Conservation (phyloP, 2,329 filamentous ascomycete genomes). For the Tolypocladium ophioglossoides region DNA sequence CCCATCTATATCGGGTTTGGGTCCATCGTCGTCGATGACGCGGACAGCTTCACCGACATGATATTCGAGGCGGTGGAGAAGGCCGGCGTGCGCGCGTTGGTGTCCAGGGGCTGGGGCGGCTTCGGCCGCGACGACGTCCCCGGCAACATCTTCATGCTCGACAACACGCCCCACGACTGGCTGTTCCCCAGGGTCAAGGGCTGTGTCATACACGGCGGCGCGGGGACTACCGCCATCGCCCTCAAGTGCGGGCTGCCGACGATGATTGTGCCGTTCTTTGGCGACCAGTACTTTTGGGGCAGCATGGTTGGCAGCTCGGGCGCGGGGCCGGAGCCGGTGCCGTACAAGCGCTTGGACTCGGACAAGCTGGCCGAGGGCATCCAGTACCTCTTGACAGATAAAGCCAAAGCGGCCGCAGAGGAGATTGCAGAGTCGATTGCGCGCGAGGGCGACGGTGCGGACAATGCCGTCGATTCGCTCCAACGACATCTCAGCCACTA, state of each 20-base stretch:
- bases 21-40: constrained; percentile 64
- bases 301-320: constrained; percentile 52
- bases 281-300: constrained; percentile 73
- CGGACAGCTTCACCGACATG: constrained; percentile 56
- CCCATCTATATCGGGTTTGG: constrained; percentile 71
- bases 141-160: constrained; percentile 60
- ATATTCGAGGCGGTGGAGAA: constrained; percentile 58
- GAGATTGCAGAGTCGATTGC: constrained; percentile 52
- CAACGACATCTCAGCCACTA: constrained; percentile 47
- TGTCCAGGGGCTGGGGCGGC: constrained; percentile 69
- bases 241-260: constrained; percentile 62
- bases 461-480: constrained; percentile 58
- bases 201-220: constrained; percentile 67
- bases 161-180: constrained; percentile 69
- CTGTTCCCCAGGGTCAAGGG: constrained; percentile 57
- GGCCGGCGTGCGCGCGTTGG: constrained; percentile 58
- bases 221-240: constrained; percentile 65
- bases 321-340: constrained; percentile 56
- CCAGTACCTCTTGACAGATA: constrained; percentile 51
- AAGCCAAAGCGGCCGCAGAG: constrained; percentile 46
- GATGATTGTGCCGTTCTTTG: constrained; percentile 72
- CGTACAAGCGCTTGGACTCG: constrained; percentile 54
- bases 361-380: constrained; percentile 63
- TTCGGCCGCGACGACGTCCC: constrained; percentile 48
- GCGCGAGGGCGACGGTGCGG: constrained; percentile 54